Base-by-base conservation (phyloP, 2,329 filamentous ascomycete genomes). In the Diaporthe sp. region DNA sequence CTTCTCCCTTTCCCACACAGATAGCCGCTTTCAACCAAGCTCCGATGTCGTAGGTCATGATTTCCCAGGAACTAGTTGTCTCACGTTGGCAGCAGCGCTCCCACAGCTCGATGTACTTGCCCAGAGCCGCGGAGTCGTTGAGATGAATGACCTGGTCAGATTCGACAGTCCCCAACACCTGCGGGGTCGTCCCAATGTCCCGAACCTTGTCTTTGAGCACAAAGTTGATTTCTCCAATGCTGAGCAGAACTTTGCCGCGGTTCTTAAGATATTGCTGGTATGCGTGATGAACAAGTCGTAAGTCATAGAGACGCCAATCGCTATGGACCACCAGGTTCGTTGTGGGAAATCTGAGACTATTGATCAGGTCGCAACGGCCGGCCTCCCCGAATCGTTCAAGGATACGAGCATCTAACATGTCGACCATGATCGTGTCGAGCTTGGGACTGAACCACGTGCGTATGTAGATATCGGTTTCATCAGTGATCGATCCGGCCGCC, bases 361-460 rank as follows among this genome's bases (percentile, higher is more conserved):
- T n/a, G 47, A 49, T 10, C 47, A 49, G 22, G 47, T 49, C 47
- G 17, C 47, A 49, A 10, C 47, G 42, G 13, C 6, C 42, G 17
- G 15, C 42, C 42, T 44, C 4, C 42, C 15, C 42, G 15, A 44
- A 44, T 0, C 1, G 0, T 2, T 8, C 13, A 44, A 44, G 42
- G 15, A 20, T 20, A 0, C 4, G 4, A 17, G n/a, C 3, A 4
- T 49, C 47, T 0, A 22, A 1, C 22, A 8, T 1, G 34, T 39
- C 20, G 6, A 39, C 34, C 34, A 37, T 31, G 31, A 60, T 12
- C 4, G 34, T 60, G 31, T 60, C 57, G 34, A 61, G 34, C 22
- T 39, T 42, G 57, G 22, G 22, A 25, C 57, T 61, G 34, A 61
- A 39, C 57, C 57, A 61, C 5, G 57, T 61, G 20, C 34, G 31